A percentile compares a stretch with the other conserved stretches of the same genome.
phyloP scores from a whole-genome alignment of 345 rosid genomes.

The Eutrema japonicum region DNA sequence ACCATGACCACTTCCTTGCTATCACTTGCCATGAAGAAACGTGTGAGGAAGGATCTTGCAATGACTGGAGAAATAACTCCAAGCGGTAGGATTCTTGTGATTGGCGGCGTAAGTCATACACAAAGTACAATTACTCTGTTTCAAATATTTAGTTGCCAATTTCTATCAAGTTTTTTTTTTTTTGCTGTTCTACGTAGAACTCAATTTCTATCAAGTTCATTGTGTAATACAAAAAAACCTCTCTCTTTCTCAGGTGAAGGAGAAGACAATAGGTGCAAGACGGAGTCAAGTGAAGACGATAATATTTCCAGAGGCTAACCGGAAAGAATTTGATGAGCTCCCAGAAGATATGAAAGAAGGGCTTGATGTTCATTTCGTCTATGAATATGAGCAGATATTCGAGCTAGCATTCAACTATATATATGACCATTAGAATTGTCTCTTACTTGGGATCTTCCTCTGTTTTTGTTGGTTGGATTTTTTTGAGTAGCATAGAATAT shows the following conservation, averaged over 20 bases:
- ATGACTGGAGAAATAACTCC: conserved; percentile 90
- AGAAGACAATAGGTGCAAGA: conserved; percentile 89
- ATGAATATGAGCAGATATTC: conserved; percentile 62
- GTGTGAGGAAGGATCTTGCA: conserved; percentile 72
- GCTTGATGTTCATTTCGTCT: conserved; percentile 81
- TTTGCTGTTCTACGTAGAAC: no score
- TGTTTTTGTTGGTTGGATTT: neutral
- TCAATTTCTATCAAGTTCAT: neutral
- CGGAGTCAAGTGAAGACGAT: conserved; percentile 75
- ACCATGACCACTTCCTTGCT: conserved; percentile 89
- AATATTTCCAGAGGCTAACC: conserved; percentile 77
- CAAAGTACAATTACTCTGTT: conserved; percentile 7
- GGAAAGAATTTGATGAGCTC: conserved; percentile 85
- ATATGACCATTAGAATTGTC: conserved; percentile 17
- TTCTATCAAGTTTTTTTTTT: no score
- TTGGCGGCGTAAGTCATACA: conserved; percentile 77
- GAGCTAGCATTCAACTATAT: conserved; percentile 58
- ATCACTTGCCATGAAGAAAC: conserved; percentile 77
- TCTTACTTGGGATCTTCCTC: neutral
- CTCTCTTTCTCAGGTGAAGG: conserved; percentile 65
- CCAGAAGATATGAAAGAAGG: conserved; percentile 80
- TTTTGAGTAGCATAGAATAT: no score
- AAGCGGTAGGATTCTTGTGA: conserved; percentile 77
- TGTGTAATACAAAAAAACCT: neutral
- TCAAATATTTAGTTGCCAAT: neutral